Conservation (phyloP, 176 grass and related monocot genomes). For the Raddia guianensis region DNA sequence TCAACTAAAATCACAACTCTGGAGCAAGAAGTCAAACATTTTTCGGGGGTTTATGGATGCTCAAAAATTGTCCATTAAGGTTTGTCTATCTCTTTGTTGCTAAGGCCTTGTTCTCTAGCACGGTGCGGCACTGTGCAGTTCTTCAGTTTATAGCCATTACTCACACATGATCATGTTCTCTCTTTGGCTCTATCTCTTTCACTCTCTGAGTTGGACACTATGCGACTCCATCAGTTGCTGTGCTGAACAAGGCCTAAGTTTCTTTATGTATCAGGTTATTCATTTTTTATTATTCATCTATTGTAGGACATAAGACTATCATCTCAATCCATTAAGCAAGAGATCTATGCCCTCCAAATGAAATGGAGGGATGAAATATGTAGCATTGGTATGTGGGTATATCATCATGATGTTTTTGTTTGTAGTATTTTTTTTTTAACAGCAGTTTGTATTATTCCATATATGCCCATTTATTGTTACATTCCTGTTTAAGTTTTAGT, state of each 20-base stretch:
- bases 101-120: neutral
- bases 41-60: constrained; percentile 66
- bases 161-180: no score
- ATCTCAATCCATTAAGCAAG: constrained; percentile 76
- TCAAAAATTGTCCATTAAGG: constrained; percentile 66
- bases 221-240: no score
- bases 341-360: constrained; percentile 71
- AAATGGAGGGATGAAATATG: constrained; percentile 90
- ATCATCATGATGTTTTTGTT: constrained; percentile 4
- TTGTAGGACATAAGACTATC: constrained; percentile 82
- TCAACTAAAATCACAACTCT: constrained; percentile 68
- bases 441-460: neutral
- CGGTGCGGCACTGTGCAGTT: no score
- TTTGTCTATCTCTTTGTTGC: constrained; percentile 35
- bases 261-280: constrained; percentile 27
- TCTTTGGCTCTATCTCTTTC: no score
- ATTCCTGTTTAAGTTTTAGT: neutral
- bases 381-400: constrained; percentile 56
- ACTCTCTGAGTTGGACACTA: no score
- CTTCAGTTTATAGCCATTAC: no score
- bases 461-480: constrained; percentile 9
- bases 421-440: neutral
- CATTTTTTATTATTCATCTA: constrained; percentile 34
- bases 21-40: constrained; percentile 78
- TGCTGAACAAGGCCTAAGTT: neutral